Base-by-base conservation (phyloP, 2,329 filamentous ascomycete genomes). In the Talaromyces rugulosus region DNA sequence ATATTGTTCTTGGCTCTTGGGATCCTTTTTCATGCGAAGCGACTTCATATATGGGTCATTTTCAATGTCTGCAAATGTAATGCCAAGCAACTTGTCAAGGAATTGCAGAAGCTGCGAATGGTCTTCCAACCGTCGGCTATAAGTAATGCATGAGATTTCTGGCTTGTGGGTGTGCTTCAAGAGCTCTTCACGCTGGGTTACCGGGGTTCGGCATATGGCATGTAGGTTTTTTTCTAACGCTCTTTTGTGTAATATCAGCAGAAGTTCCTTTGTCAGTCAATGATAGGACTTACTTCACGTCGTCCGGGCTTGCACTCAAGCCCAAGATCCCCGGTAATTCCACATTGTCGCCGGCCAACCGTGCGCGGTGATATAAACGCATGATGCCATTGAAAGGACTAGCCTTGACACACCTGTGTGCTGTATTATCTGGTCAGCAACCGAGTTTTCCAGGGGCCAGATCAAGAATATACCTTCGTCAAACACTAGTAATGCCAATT, bases 261-360 rank as follows among this genome's bases (percentile, higher is more conserved):
- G 8, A 18, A 7, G n/a, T 6, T 9, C 18, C 30, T 12, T 2
- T 31, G 18, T 12, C 34, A 60, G 44, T 8, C 3, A 8, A 7
- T 14, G 16, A 31, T 2, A 27, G 44, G 9, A 47, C 44, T 8
- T 47, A 47, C 44, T 47, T 5, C 18, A 47, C 44, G 11, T 47
- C 23, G 7, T 23, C n/a, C 0, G 92, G 92, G 64, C 90, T 96
- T 0, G 92, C 92, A 6, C 89, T 93, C 28, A 96, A 79, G 0
- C 92, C 92, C 5, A 96, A 78, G 31, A 96, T 88, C 23, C 81
- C 80, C 0, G 92, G 92, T 8, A 78, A 70, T 53, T 60, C 61
- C n/a, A 67, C 63, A 12, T 64, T 44, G 0, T 72, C 63, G 0
- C 79, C 80, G 1, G 63, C 62, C 12, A 63, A 66, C 59, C 65